These are phyloP conservation scores for Euptelea pleiosperma DNA, from an alignment of 164 flowering plant species.

Conservation along the genomic window DNA sequence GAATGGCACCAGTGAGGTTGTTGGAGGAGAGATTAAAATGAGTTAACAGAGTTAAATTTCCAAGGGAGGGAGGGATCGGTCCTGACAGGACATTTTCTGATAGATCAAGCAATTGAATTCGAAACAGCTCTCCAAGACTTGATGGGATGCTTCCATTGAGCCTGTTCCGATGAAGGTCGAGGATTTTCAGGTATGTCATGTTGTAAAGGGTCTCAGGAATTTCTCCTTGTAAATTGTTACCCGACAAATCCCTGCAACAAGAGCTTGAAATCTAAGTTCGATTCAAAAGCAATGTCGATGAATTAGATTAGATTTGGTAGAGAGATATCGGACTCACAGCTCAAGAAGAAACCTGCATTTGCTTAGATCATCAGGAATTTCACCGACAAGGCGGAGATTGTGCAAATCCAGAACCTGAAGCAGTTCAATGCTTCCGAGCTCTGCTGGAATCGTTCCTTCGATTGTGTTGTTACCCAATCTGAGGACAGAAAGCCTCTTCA, in stretches of 20 bases:
- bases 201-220: slow-evolving; percentile 67
- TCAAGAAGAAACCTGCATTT: slow-evolving; percentile 77
- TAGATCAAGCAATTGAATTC: slow-evolving; percentile 55
- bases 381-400: slow-evolving; percentile 63
- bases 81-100: slow-evolving; percentile 72
- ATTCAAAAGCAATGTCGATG: slow-evolving; percentile 15
- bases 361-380: slow-evolving; percentile 56
- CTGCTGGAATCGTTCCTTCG: slow-evolving; percentile 59
- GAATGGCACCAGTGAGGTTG: slow-evolving; percentile 70
- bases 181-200: slow-evolving; percentile 59
- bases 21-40: slow-evolving; percentile 78
- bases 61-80: slow-evolving; percentile 61
- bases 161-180: slow-evolving; percentile 67
- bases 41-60: slow-evolving; percentile 46
- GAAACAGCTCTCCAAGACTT: slow-evolving; percentile 49
- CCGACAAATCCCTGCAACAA: slow-evolving; percentile 87
- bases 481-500: slow-evolving; percentile 48
- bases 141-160: slow-evolving; percentile 73
- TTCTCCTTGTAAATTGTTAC: slow-evolving; percentile 64
- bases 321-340: slow-evolving; percentile 61
- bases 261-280: slow-evolving; percentile 16
- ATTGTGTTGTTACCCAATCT: slow-evolving; percentile 65
- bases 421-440: slow-evolving; percentile 59
- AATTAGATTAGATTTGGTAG: slow-evolving; percentile 1
- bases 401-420: slow-evolving; percentile 79